Evolutionary conservation across 306 rosid genomes (phyloP), one percentile per base, ranked within the genome.

Genomic region (Pterocarpus macrocarpus): DNA sequence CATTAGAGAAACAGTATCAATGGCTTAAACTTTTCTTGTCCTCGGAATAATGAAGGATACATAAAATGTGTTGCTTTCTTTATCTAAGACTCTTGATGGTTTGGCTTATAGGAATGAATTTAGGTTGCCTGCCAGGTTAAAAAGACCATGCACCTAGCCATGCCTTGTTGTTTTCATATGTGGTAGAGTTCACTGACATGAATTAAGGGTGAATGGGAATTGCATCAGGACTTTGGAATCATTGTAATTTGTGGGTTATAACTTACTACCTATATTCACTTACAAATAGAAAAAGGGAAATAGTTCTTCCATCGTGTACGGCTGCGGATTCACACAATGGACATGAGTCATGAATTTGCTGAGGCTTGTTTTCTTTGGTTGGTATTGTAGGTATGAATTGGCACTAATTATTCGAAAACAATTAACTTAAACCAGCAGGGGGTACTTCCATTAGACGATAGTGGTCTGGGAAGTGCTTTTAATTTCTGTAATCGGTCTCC

Each of bases 121-220:
- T 52, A 38, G 79, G 85, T 90, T 84, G 90, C 90, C 90, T 88
- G 91, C 91, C 98, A 92, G 90, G 94, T 38, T 82, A 68, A 90
- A 87, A 71, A 71, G 83, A 75, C 76, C 78, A 71, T 22, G 28
- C 92, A 94, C 88, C 97, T 82, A 92, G 90, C 76, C 88, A 81
- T 45, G 36, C 36, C 76, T 64, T 59, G 61, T 77, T 32, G 17
- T 77, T 9, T 71, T 38, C 41, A 64, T 58, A 53, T 43, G 66
- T 16, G 74, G 45, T 43, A 86, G 85, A 80, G 82, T 75, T 77
- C 67, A 82, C 87, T 59, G 85, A 55, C 52, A 78, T 33, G 49
- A 5, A 47, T 3, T 9, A 10, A 64, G 73, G 43, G 74, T 75
- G 87, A 91, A 88, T 77, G 90, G 80, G 86, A 73, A 81, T 76